A percentile compares a stretch with the other conserved stretches of the same genome.
Conservation (phyloP, 139 green algal species). For the Ostreobium quekettii region DNA sequence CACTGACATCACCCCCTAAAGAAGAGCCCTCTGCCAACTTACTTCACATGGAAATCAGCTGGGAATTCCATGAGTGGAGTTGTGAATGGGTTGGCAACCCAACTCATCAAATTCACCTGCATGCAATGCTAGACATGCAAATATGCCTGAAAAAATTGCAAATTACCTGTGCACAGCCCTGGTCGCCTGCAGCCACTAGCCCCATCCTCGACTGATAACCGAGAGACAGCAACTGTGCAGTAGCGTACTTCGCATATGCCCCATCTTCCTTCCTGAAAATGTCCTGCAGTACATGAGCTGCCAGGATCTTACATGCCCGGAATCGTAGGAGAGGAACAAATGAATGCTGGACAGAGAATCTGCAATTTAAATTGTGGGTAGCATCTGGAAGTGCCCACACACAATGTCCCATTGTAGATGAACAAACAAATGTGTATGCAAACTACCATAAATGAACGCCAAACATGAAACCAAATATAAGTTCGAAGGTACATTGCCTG, state of each 20-base stretch:
- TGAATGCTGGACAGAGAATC: background rate
- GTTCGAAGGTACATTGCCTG: too few species aligned
- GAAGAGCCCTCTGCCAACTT: too few species aligned
- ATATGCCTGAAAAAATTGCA: conserved; percentile 1
- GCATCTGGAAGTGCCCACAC: background rate
- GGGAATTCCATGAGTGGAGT: too few species aligned
- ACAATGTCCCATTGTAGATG: background rate
- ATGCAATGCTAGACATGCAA: background rate
- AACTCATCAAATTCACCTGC: too few species aligned
- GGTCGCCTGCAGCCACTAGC: conserved; percentile 43
- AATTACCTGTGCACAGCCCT: conserved; percentile 50
- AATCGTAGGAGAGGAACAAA: background rate
- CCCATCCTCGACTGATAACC: conserved; percentile 54
- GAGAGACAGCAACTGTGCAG: conserved; percentile 35
- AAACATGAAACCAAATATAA: too few species aligned
- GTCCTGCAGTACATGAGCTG: conserved; percentile 30
- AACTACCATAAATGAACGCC: too few species aligned
- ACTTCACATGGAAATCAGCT: too few species aligned
- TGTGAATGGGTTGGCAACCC: too few species aligned
- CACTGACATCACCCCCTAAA: too few species aligned
- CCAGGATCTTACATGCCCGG: too few species aligned
- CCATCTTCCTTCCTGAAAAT: conserved; percentile 56
- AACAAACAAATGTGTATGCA: background rate
- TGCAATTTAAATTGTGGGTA: background rate
- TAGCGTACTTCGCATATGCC: conserved; percentile 51